A percentile compares a stretch with the other conserved stretches of the same genome.
Conservation (phyloP, 2,329 filamentous ascomycete species). For the Seiridium unicorne region DNA sequence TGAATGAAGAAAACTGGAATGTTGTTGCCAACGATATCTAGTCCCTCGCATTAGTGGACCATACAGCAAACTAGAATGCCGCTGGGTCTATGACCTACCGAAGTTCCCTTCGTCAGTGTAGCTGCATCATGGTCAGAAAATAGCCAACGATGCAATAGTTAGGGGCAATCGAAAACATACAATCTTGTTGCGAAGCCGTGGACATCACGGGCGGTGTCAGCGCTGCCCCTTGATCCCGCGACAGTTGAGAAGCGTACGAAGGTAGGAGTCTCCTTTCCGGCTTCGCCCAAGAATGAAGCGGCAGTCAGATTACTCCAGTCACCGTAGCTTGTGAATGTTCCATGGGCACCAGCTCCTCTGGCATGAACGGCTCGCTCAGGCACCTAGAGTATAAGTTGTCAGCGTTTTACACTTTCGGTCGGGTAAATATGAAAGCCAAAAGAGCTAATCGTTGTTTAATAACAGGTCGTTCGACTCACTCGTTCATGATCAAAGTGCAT, state of each 20-base stretch:
- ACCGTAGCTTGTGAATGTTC: conserved; percentile 57
- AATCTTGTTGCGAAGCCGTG: conserved; percentile 63
- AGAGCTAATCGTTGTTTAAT: too few species aligned
- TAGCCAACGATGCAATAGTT: too few species aligned
- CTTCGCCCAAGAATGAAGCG: conserved; percentile 52
- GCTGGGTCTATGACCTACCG: conserved; percentile 35
- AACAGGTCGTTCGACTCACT: conserved; percentile 33
- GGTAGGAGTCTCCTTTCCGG: conserved; percentile 54
- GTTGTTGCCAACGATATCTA: conserved; percentile 50
- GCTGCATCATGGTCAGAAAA: conserved; percentile 1
- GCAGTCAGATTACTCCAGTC: conserved; percentile 62
- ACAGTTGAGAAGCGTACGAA: conserved; percentile 64
- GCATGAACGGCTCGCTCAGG: conserved; percentile 49
- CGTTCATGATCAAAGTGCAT: conserved; percentile 51
- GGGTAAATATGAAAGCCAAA: not conserved
- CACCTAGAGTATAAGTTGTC: conserved; percentile 18
- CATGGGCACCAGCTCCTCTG: conserved; percentile 57
- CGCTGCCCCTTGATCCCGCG: conserved; percentile 56
- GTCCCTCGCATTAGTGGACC: not conserved
- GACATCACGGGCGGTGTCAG: conserved; percentile 61
- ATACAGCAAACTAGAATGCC: not conserved
- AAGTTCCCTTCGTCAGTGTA: conserved; percentile 68
- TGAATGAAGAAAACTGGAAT: conserved; percentile 44
- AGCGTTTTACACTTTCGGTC: conserved; percentile 3
- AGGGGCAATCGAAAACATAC: conserved; percentile 15